phyloP scores from a whole-genome alignment of 345 rosid species.

The Eucalyptus marginata region DNA sequence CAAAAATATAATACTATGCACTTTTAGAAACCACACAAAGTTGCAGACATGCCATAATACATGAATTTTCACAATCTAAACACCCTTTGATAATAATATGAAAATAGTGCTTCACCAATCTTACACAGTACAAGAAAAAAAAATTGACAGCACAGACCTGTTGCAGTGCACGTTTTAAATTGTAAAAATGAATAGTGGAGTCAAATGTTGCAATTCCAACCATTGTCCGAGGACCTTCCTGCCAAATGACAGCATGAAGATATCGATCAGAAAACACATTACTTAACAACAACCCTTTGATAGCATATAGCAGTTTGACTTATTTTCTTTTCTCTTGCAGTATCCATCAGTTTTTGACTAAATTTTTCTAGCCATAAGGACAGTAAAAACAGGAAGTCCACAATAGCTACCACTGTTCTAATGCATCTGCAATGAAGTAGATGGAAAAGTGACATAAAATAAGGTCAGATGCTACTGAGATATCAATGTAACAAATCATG shows the following conservation, averaged over 20 bases:
- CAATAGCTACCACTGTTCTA: neutral
- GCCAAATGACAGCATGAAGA: neutral
- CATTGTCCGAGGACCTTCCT: constrained; percentile 98
- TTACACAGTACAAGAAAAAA: neutral
- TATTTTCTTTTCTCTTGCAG: neutral
- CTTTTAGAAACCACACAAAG: neutral
- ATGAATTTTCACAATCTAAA: neutral
- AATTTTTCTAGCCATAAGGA: neutral
- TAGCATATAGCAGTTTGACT: neutral
- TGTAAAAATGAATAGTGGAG: constrained; percentile 90
- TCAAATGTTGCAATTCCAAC: constrained; percentile 98
- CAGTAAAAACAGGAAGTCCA: neutral
- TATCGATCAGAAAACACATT: neutral
- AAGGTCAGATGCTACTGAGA: neutral
- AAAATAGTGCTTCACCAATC: neutral
- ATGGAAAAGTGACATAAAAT: neutral
- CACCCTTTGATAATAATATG: neutral
- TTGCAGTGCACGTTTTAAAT: constrained; percentile 85
- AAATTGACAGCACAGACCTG: constrained; percentile 23
- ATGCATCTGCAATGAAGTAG: neutral
- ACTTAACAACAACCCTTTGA: neutral
- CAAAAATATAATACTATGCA: neutral
- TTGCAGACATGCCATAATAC: neutral
- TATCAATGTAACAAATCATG: neutral
- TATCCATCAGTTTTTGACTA: neutral